Base-by-base conservation (phyloP, 2,329 filamentous ascomycete species). In the Ceratocystis eucalypticola region DNA sequence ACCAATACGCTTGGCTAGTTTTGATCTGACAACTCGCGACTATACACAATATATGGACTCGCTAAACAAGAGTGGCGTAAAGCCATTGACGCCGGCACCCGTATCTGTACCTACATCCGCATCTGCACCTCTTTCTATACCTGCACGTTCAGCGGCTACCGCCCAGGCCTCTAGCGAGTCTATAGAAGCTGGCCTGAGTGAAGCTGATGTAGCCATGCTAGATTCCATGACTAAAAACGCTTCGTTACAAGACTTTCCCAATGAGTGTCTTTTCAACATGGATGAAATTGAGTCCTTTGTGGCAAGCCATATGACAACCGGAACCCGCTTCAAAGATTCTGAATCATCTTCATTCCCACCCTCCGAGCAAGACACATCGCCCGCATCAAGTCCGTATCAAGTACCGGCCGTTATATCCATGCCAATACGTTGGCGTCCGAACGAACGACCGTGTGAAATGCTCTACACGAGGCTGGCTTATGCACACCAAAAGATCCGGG, bases 401-500 rank as follows among this genome's bases (percentile, higher is more conserved):
- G 28, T 6, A 30, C 50, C 50, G 50, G 8, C 50, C 12, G 5
- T 5, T 55, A 10, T 55, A 22, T 6, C 25, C 12, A 30, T 10
- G 3, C 50, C 50, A 5, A 55, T 55, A 30, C 50, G 50, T 15
- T 55, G 25, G 50, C 3, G 7, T 10, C 69, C 69, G 2, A 68
- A 73, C 45, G 70, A 70, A 5, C 22, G 69, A 66, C 7, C 73
- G 62, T 53, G 72, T 30, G 65, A 73, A 61, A 55, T 73, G 62
- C 69, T 76, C 64, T 41, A 69, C 41, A 67, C 71, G 69, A 79
- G 75, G 2, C 70, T 79, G 0, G 70, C 73, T 45, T 79, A 74
- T 64, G 76, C 80, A 1, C 76, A 84, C 12, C 79, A 82, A 64
- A 78, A 80, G 71, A 77, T 85, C 17, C 78, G 80, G 57, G 76